Conservation (phyloP, 257 asterid species). For the Capsicum baccatum region DNA sequence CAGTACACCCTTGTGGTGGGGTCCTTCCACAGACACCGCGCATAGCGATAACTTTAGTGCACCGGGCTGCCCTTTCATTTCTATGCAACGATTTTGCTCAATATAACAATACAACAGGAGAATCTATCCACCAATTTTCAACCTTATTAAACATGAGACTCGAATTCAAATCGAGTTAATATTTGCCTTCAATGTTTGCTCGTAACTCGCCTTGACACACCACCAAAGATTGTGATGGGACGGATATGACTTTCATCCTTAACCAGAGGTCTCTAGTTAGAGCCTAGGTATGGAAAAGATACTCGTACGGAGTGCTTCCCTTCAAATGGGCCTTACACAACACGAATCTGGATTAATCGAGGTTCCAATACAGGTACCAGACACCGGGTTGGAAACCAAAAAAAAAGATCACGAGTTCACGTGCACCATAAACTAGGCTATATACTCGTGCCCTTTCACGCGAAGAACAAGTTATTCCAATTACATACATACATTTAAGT, state of each 20-base stretch:
- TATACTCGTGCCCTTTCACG: too few relatives aligned
- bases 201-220: background rate
- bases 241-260: background rate
- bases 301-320: fast-evolving
- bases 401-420: too few relatives aligned
- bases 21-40: too few relatives aligned
- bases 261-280: background rate
- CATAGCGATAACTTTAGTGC: too few relatives aligned
- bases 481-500: background rate
- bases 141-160: background rate
- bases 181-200: background rate
- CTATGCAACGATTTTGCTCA: background rate
- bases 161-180: background rate
- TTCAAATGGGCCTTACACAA: background rate
- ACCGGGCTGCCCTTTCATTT: too few relatives aligned
- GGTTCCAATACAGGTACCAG: background rate
- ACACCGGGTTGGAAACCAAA: background rate
- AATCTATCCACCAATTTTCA: background rate
- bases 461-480: background rate
- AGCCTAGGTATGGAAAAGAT: background rate
- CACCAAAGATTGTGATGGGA: background rate
- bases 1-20: too few relatives aligned
- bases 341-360: background rate
- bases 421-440: too few relatives aligned
- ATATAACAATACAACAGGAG: background rate